Base-by-base conservation (phyloP, 495 filamentous ascomycete genomes). In the Lasiosphaeria hispida region DNA sequence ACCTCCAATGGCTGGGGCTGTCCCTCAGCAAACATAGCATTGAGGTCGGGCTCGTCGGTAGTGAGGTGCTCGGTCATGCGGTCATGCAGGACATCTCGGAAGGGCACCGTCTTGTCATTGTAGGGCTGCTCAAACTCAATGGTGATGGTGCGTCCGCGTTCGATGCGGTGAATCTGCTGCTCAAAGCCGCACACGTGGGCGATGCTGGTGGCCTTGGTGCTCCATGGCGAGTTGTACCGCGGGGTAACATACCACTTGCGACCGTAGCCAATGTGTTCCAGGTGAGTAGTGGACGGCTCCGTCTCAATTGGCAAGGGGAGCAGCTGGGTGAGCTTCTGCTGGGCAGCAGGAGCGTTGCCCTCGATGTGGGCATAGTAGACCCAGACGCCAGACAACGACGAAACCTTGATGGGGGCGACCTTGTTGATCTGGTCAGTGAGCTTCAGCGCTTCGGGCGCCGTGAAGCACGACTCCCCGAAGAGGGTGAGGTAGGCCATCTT, bases 161-260 rank as follows among this genome's bases (percentile, higher is more conserved):
- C 94, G 56, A 97, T 90, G 42, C 92, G 85, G 68, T 88, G 82
- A 38, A 97, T 82, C 42, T 80, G 75, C 18, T 84, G 76, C 57
- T 83, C 80, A 44, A 96, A 73, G 17, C 89, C 91, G 70, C 92
- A 97, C n/a, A 96, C 92, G 55, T 92, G 84, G 38, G 92, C 86
- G 69, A 97, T 96, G 64, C 85, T 91, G 38, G 93, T 96, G 38
- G 93, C 94, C 67, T 96, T 91, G 48, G 92, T 95, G 69, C 90
- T 96, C 94, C 94, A 98, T 72, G 94, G 94, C 38, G 91, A 96
- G 60, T 96, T 91, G 37, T 92, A 96, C 48, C 94, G 83, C 10
- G 93, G 94, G 37, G 81, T 83, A 45, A 97, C 80, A 66, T 90
- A 91, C 69, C 72, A 79, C 39, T 72, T 72, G 53, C 68, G 68